Percentiles rank a stretch among this genome's conserved stretches.
These are phyloP conservation scores for Penicillium fuscoglaucum DNA, from an alignment of 2,329 filamentous ascomycete species.

Conservation along the genomic window DNA sequence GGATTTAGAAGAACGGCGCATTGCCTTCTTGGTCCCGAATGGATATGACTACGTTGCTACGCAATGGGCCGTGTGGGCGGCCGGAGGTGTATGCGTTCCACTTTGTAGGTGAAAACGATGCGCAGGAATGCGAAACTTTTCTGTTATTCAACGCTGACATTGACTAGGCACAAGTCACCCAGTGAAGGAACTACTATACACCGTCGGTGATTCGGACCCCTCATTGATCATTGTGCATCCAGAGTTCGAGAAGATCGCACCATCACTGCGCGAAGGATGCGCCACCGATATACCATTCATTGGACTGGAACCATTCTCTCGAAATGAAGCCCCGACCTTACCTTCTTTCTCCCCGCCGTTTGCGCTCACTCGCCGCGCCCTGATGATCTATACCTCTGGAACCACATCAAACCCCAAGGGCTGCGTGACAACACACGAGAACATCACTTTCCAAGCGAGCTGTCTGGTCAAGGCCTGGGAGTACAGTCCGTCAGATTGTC, in stretches of 20 bases:
- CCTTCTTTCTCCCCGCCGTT: constrained; percentile 36
- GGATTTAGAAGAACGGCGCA: constrained; percentile 41
- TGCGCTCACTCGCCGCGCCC: constrained; percentile 34
- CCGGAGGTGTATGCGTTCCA: constrained; percentile 46
- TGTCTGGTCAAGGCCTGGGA: constrained; percentile 36
- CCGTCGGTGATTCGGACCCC: constrained; percentile 45
- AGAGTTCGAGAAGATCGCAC: constrained; percentile 37
- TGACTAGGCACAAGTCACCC: constrained; percentile 43
- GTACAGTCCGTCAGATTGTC: constrained; percentile 41
- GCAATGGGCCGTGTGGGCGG: constrained; percentile 48
- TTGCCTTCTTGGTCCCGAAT: constrained; percentile 43
- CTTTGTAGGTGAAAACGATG: constrained; percentile 37
- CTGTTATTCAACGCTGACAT: constrained; percentile 2
- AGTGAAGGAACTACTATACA: constrained; percentile 44
- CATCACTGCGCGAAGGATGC: constrained; percentile 33
- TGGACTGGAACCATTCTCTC: constrained; percentile 29
- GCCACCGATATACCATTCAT: constrained; percentile 35
- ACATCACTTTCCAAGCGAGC: constrained; percentile 37
- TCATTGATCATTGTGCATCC: constrained; percentile 45
- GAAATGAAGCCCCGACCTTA: constrained; percentile 24
- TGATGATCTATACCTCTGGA: constrained; percentile 48
- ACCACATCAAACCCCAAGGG: constrained; percentile 47
- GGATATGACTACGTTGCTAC: constrained; percentile 46
- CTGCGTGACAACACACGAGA: constrained; percentile 47
- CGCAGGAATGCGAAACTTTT: background rate